These are phyloP conservation scores for Bipolaris gigantea DNA, from an alignment of 2,329 filamentous ascomycete genomes.

Conservation along the genomic window DNA sequence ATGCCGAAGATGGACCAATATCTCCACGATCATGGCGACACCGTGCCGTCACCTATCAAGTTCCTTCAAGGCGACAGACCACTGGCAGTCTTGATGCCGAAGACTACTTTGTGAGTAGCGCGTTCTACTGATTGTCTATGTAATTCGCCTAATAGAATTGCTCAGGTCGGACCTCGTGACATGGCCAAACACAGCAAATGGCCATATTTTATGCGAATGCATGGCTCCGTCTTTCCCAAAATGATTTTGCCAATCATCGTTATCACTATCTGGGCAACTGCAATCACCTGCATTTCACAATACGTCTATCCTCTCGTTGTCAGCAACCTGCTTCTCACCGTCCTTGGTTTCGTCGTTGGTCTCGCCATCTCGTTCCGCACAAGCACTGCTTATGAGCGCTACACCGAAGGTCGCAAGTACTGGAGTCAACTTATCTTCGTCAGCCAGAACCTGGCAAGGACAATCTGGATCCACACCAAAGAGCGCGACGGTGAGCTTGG, in stretches of 20 bases:
- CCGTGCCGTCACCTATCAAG: slow-evolving; percentile 31
- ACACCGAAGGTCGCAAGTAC: slow-evolving; percentile 62
- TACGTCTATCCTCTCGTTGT: slow-evolving; percentile 58
- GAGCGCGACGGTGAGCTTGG: slow-evolving; percentile 61
- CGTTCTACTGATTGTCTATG: slow-evolving; percentile 1
- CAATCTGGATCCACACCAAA: slow-evolving; percentile 78
- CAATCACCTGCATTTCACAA: slow-evolving; percentile 57
- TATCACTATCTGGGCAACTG: slow-evolving; percentile 66
- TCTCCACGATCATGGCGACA: slow-evolving; percentile 41
- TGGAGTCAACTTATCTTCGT: slow-evolving; percentile 62
- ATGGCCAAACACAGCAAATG: slow-evolving; percentile 75
- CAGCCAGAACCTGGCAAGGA: slow-evolving; percentile 63
- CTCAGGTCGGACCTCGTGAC: slow-evolving; percentile 63
- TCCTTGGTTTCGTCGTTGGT: slow-evolving; percentile 81
- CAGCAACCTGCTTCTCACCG: slow-evolving; percentile 69
- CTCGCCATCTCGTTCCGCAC: slow-evolving; percentile 76
- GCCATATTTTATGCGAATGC: slow-evolving; percentile 73
- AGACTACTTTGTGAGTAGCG: slow-evolving; percentile 60
- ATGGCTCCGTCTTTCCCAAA: slow-evolving; percentile 73
- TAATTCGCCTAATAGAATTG: slow-evolving; percentile 9
- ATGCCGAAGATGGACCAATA: slow-evolving; percentile 21
- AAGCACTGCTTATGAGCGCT: slow-evolving; percentile 74
- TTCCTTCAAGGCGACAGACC: slow-evolving; percentile 34
- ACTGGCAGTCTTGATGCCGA: slow-evolving; percentile 50
- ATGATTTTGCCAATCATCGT: slow-evolving; percentile 70